A percentile compares a stretch with the other conserved stretches of the same genome.
These are phyloP conservation scores for Hypoxylon sp. DNA, from an alignment of 2,329 filamentous ascomycete species.

Conservation along the genomic window DNA sequence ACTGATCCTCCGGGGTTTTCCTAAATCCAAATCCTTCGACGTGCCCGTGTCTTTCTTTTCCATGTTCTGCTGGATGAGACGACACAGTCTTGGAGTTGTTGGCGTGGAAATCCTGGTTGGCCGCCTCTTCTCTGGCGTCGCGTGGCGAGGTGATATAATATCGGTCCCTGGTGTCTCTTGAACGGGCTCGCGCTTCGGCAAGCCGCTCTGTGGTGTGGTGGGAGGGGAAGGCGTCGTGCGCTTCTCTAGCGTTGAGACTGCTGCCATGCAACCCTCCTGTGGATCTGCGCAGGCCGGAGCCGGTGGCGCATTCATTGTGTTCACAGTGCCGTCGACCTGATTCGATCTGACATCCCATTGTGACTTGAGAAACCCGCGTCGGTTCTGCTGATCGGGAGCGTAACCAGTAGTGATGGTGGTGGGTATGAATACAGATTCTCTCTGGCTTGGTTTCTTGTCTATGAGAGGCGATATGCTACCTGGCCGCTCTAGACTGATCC, in stretches of 20 bases:
- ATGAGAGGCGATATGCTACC: conserved; percentile 17
- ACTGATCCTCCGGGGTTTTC: conserved; percentile 11
- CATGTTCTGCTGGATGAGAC: conserved; percentile 28
- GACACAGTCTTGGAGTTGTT: conserved; percentile 30
- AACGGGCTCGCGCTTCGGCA: conserved; percentile 47
- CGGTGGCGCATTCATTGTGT: conserved; percentile 24
- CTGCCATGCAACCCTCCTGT: conserved; percentile 30
- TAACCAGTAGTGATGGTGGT: conserved; percentile 75
- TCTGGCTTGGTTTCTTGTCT: conserved; percentile 29
- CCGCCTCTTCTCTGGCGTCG: conserved; percentile 31
- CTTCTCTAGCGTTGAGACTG: conserved; percentile 23
- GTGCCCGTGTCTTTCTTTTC: conserved; percentile 14
- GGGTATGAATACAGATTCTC: conserved; percentile 68
- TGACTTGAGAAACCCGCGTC: conserved; percentile 19
- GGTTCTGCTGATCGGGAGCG: conserved; percentile 53
- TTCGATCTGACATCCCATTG: conserved; percentile 12
- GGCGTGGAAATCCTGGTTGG: conserved; percentile 34
- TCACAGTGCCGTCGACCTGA: conserved; percentile 16
- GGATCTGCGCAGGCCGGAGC: conserved; percentile 27
- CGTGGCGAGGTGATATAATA: conserved; percentile 47
- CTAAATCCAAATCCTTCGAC: conserved; percentile 3
- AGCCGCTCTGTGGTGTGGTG: conserved; percentile 49
- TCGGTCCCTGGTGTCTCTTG: conserved; percentile 48
- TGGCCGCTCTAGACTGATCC: conserved; percentile 24
- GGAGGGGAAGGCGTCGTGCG: conserved; percentile 48